Evolutionary conservation across 768 basidiomycete genomes (phyloP).

Genomic region (Rubroboletus pulcherrimus): DNA sequence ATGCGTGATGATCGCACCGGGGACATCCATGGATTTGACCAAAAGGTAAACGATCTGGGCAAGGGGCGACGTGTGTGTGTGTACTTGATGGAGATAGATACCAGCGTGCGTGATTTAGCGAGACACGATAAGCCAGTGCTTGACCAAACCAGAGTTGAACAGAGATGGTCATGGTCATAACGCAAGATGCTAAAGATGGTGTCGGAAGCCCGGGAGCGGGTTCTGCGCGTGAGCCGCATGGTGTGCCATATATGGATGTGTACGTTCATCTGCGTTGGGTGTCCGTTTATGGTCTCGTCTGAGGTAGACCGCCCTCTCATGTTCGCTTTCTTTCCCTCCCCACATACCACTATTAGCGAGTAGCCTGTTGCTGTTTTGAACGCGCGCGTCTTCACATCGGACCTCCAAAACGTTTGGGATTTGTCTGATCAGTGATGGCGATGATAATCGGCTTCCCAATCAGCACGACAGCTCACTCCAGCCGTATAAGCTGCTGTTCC

Average conservation of each 20-base stretch:
- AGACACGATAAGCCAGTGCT: not conserved
- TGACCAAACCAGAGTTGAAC: not conserved
- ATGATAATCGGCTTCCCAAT: constrained; percentile 7
- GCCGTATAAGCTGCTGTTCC: not conserved
- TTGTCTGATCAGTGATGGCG: constrained; percentile 18
- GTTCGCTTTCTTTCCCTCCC: not conserved
- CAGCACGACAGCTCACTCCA: not conserved
- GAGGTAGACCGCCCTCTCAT: not conserved
- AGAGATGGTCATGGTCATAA: not conserved
- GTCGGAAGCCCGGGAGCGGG: constrained; percentile 4
- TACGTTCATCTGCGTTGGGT: not conserved
- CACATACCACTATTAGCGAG: not conserved
- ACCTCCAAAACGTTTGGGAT: constrained; percentile 12
- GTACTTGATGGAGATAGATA: constrained; percentile 8
- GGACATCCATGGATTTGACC: not conserved
- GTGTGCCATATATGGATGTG: not conserved
- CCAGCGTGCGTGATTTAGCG: not conserved
- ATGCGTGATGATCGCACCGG: constrained; percentile 10
- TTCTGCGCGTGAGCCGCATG: not conserved
- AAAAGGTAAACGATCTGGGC: not conserved
- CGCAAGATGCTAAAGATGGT: not conserved
- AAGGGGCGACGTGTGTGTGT: not conserved
- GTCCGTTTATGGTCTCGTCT: not conserved
- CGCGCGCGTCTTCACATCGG: constrained; percentile 9
- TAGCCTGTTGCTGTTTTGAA: constrained; percentile 1